These are phyloP conservation scores for Jimgerdemannia flammicorona DNA, from an alignment of 192 early-diverging fungal species.

Conservation along the genomic window DNA sequence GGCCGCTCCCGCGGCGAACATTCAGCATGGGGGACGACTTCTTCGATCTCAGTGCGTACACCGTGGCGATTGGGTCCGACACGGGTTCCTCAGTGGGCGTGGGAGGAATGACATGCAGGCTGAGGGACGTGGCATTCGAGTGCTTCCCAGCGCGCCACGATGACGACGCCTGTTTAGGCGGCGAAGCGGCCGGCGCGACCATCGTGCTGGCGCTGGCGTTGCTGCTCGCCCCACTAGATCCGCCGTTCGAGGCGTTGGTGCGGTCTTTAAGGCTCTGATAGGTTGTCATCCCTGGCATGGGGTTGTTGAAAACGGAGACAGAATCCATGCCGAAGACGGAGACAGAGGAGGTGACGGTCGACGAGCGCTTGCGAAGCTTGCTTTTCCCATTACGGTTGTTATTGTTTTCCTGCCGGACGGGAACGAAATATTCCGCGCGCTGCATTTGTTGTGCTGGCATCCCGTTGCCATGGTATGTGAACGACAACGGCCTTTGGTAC, in stretches of 20 bases:
- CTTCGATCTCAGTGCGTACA: background rate
- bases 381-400: background rate
- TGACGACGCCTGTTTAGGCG: background rate
- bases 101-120: background rate
- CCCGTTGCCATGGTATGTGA: background rate
- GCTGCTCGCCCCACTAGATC: background rate
- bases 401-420: background rate
- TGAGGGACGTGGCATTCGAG: background rate
- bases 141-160: too few relatives aligned
- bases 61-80: background rate
- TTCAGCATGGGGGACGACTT: background rate
- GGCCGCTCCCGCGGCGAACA: background rate
- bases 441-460: background rate
- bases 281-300: constrained; percentile 15
- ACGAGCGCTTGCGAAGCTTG: background rate
- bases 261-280: constrained; percentile 2
- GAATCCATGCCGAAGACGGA: background rate
- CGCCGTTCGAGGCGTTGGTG: background rate
- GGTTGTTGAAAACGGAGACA: constrained; percentile 16
- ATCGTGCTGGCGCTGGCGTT: background rate
- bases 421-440: background rate
- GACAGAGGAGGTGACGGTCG: background rate
- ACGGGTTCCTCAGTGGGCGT: background rate
- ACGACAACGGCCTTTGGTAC: background rate
- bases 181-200: too few relatives aligned